These are phyloP conservation scores for Erythrobasidium yunnanense DNA, from an alignment of 768 basidiomycete species.

Conservation along the genomic window DNA sequence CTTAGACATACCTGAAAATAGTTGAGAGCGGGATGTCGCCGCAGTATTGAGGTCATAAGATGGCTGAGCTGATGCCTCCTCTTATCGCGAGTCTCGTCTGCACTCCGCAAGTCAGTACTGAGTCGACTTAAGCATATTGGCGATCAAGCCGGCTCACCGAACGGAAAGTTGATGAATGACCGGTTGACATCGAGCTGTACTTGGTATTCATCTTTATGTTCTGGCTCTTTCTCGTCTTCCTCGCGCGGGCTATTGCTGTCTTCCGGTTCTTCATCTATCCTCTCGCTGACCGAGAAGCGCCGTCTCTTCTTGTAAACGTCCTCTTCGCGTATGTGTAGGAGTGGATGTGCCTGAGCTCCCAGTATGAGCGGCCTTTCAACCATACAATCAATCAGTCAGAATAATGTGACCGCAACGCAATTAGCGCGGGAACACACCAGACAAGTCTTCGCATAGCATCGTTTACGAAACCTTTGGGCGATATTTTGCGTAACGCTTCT, in stretches of 20 bases:
- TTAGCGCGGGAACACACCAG: conserved; percentile 1
- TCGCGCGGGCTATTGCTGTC: not conserved
- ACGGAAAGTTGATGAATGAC: conserved; percentile 43
- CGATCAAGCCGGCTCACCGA: conserved; percentile 31
- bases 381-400: not conserved
- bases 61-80: conserved; percentile 41
- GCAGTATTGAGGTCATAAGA: conserved; percentile 42
- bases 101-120: conserved; percentile 26
- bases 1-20: conserved; percentile 45
- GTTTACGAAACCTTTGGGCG: conserved; percentile 17
- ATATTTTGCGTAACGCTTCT: conserved; percentile 10
- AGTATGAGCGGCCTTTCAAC: conserved; percentile 16
- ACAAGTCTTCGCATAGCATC: conserved; percentile 26
- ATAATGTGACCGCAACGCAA: not conserved
- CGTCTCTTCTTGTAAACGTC: conserved; percentile 2
- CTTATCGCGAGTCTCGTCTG: conserved; percentile 36
- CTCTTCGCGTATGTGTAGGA: conserved; percentile 12
- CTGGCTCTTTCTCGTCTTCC: not conserved
- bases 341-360: not conserved
- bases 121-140: not conserved
- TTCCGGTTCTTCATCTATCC: not conserved
- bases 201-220: conserved; percentile 42
- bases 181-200: conserved; percentile 44
- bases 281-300: not conserved
- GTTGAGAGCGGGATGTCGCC: conserved; percentile 40